Evolutionary conservation across 495 filamentous ascomycete species (phyloP).

Genomic region (Hyaloscypha bicolor): DNA sequence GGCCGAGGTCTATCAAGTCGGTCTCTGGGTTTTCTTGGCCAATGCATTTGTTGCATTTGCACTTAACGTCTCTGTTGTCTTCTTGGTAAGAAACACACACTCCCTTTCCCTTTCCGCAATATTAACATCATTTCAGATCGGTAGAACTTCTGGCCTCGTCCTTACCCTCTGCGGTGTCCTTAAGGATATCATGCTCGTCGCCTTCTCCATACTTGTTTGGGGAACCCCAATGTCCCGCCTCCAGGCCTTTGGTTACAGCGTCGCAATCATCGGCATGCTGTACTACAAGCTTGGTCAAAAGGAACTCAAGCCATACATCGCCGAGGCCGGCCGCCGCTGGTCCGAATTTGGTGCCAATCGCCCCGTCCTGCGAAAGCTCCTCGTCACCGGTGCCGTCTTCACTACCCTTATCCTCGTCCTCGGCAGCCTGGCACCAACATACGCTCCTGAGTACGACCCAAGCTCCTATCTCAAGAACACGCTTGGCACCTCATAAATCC

Average conservation of each 20-base stretch:
- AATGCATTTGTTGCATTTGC: constrained; percentile 86
- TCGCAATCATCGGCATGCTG: constrained; percentile 86
- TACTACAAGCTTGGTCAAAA: constrained; percentile 97
- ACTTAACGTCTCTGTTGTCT: constrained; percentile 91
- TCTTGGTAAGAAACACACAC: constrained; percentile 66
- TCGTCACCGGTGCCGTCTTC: constrained; percentile 64
- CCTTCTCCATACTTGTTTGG: constrained; percentile 88
- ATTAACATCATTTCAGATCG: constrained; percentile 64
- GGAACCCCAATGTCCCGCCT: constrained; percentile 76
- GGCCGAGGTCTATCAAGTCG: constrained; percentile 73
- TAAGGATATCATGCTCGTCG: constrained; percentile 95
- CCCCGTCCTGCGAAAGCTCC: constrained; percentile 74
- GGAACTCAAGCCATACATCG: constrained; percentile 75
- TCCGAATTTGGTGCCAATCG: constrained; percentile 78
- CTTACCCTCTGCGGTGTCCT: constrained; percentile 97
- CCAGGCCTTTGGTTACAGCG: constrained; percentile 93
- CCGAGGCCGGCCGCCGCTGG: constrained; percentile 73
- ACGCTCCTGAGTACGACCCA: constrained; percentile 49
- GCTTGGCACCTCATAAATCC: constrained; percentile 11
- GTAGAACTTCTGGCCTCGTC: constrained; percentile 93
- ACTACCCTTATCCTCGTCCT: constrained; percentile 71
- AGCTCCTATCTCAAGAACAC: constrained; percentile 45
- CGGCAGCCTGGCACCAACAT: constrained; percentile 50
- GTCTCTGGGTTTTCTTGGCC: constrained; percentile 70
- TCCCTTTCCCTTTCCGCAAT: constrained; percentile 32